A percentile compares a stretch with the other conserved stretches of the same genome.
These are phyloP conservation scores for Elsinoe fawcettii DNA, from an alignment of 2,329 filamentous ascomycete species.

Conservation along the genomic window DNA sequence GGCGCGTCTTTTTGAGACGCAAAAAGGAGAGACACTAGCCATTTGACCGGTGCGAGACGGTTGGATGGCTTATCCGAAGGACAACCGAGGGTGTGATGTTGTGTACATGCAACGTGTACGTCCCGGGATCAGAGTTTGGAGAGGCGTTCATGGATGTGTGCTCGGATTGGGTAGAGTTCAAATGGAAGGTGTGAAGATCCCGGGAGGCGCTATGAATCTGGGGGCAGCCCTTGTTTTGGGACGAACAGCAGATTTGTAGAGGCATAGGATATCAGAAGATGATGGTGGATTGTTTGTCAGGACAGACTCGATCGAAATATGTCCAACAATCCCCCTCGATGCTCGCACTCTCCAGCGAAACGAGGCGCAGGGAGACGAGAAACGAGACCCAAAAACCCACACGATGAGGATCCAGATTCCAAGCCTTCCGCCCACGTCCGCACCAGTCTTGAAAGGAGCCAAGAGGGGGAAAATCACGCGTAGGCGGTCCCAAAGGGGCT, in stretches of 20 bases:
- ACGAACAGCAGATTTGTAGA: not conserved
- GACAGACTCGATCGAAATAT: not conserved
- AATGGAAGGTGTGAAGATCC: slow-evolving; percentile 4
- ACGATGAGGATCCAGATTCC: not conserved
- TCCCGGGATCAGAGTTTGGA: not conserved
- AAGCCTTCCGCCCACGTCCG: slow-evolving; percentile 14
- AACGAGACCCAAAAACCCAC: not conserved
- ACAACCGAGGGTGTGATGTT: not conserved
- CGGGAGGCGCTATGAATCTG: not conserved
- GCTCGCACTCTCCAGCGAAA: not conserved
- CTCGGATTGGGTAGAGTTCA: not conserved
- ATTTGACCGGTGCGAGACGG: not conserved
- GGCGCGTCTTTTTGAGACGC: not conserved
- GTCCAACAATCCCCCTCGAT: not conserved
- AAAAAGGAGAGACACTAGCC: not conserved
- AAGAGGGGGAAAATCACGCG: not conserved
- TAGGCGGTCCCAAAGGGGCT: not conserved
- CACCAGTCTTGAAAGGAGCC: not conserved
- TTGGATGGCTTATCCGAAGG: not conserved
- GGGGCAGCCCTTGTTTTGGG: not conserved
- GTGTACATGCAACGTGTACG: not conserved
- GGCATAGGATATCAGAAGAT: not conserved
- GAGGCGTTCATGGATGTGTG: not conserved
- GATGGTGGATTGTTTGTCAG: not conserved
- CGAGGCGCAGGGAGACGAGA: not conserved